Conservation (phyloP, 1,284 basidiomycete species). For the Grifola frondosa region DNA sequence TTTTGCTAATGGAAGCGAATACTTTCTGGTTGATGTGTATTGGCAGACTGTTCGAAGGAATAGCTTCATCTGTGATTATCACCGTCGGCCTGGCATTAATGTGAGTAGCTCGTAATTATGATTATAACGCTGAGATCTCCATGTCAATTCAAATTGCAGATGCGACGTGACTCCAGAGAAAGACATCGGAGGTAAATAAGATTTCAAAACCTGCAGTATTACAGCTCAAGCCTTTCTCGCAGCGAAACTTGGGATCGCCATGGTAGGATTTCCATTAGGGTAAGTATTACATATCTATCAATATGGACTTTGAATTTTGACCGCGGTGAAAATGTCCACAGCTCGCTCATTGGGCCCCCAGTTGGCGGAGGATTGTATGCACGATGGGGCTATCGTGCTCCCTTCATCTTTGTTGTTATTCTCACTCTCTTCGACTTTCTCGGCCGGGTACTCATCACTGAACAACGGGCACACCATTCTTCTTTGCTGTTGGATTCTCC, state of each 20-base stretch:
- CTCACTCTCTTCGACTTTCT: constrained; percentile 62
- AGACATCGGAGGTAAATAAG: constrained; percentile 55
- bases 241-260: constrained; percentile 75
- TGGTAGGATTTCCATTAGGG: constrained; percentile 71
- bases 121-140: no score
- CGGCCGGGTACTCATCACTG: constrained; percentile 61
- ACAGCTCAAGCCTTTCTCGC: no score
- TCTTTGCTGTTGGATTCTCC: no score
- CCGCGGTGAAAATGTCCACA: no score
- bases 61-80: constrained; percentile 75
- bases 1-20: constrained; percentile 78
- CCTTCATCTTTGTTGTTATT: constrained; percentile 71
- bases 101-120: no score
- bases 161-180: constrained; percentile 68
- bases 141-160: no score
- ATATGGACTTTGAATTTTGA: not conserved
- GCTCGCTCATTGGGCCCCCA: constrained; percentile 60
- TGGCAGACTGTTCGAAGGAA: constrained; percentile 70
- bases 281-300: constrained; percentile 24
- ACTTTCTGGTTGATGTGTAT: constrained; percentile 71
- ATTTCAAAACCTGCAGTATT: not conserved
- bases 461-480: no score
- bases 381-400: constrained; percentile 69
- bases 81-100: constrained; percentile 70
- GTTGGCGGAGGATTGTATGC: constrained; percentile 68